These are phyloP conservation scores for Thelephora ganbajun DNA, from an alignment of 768 basidiomycete species.

Conservation along the genomic window DNA sequence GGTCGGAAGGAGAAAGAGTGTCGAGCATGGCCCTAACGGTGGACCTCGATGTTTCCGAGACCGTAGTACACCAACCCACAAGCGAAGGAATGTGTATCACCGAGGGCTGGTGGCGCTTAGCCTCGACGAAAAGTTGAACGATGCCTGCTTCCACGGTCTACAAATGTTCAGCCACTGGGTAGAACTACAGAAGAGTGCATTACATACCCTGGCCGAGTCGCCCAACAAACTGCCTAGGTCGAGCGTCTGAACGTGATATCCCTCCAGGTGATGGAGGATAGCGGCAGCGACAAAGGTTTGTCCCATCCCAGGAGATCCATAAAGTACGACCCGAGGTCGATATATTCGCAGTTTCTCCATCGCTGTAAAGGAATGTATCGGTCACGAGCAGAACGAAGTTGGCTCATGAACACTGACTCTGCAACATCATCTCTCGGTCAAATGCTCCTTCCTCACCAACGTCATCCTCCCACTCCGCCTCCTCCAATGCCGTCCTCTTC, in stretches of 20 bases:
- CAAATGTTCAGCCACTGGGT: slow-evolving; percentile 1
- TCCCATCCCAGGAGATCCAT: slow-evolving; percentile 79
- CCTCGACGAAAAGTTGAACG: slow-evolving; percentile 91
- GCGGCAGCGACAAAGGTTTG: slow-evolving; percentile 86
- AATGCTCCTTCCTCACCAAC: slow-evolving; percentile 64
- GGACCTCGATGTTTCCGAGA: slow-evolving; percentile 71
- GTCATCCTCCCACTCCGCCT: slow-evolving; percentile 86
- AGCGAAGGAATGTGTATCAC: slow-evolving; percentile 92
- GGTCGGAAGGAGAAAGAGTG: slow-evolving; percentile 81
- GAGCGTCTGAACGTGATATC: slow-evolving; percentile 87
- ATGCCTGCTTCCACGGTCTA: slow-evolving; percentile 86
- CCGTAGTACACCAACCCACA: slow-evolving; percentile 68
- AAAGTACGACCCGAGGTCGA: slow-evolving; percentile 74
- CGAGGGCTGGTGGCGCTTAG: slow-evolving; percentile 92
- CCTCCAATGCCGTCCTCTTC: slow-evolving; percentile 75
- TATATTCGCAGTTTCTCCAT: slow-evolving; percentile 88
- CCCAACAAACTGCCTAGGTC: slow-evolving; percentile 82
- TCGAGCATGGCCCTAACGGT: slow-evolving; percentile 88
- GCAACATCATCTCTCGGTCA: slow-evolving; percentile 77
- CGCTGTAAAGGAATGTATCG: slow-evolving; percentile 30
- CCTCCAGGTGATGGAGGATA: slow-evolving; percentile 85
- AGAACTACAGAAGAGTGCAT: background rate
- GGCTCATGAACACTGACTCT: slow-evolving; percentile 37
- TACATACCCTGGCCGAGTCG: slow-evolving; percentile 75
- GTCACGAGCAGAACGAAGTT: slow-evolving; percentile 1